phyloP scores from a whole-genome alignment of 352 stramenopile species.

The Phytophthora hibernalis region DNA sequence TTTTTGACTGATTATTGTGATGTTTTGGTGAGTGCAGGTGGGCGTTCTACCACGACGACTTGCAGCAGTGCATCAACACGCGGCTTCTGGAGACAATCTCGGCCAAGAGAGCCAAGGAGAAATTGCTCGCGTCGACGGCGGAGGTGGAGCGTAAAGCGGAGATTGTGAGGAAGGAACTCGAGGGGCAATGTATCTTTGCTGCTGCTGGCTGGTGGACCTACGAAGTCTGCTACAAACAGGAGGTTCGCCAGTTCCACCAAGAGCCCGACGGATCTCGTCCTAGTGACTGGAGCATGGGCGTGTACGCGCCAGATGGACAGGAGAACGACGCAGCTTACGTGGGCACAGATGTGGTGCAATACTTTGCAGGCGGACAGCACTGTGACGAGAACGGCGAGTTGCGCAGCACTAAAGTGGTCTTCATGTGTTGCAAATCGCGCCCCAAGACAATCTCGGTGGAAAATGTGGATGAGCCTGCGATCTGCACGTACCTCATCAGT shows the following conservation, averaged over 20 bases:
- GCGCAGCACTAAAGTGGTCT: slow-evolving; percentile 77
- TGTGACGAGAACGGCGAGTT: slow-evolving; percentile 86
- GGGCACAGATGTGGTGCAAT: slow-evolving; percentile 67
- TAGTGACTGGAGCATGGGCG: slow-evolving; percentile 88
- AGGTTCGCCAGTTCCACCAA: slow-evolving; percentile 86
- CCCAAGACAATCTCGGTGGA: slow-evolving; percentile 62
- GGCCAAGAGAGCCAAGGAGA: slow-evolving; percentile 46
- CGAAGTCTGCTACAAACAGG: slow-evolving; percentile 80
- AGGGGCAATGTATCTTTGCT: slow-evolving; percentile 66
- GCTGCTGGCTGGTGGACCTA: slow-evolving; percentile 87
- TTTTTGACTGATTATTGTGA: slow-evolving; percentile 4
- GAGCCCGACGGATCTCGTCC: slow-evolving; percentile 71
- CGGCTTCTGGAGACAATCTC: slow-evolving; percentile 63
- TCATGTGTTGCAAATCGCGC: slow-evolving; percentile 77
- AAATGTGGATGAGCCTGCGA: slow-evolving; percentile 80
- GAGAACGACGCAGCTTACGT: slow-evolving; percentile 28
- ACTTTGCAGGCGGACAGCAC: slow-evolving; percentile 77
- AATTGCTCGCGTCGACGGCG: slow-evolving; percentile 37
- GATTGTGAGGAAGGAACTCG: slow-evolving; percentile 60
- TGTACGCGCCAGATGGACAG: slow-evolving; percentile 50
- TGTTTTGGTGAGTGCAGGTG: slow-evolving; percentile 47
- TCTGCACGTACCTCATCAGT: slow-evolving; percentile 83
- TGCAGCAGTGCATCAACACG: slow-evolving; percentile 73
- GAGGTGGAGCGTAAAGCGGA: slow-evolving; percentile 46
- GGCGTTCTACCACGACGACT: slow-evolving; percentile 84